phyloP scores from a whole-genome alignment of 306 rosid species.

The Vigna mungo region DNA sequence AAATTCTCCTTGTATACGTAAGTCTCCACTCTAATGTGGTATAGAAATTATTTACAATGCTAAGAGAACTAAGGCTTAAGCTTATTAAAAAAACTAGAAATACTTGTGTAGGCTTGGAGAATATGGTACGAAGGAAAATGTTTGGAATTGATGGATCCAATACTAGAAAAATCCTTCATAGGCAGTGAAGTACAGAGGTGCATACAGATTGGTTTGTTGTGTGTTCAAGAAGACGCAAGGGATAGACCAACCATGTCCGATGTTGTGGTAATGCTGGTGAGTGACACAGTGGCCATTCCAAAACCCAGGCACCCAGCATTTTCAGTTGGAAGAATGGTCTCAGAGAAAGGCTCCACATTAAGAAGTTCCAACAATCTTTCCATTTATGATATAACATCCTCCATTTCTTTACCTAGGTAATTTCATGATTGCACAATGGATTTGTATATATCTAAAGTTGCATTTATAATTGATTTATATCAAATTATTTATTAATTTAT shows the following conservation, averaged over 20 bases:
- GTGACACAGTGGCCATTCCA: slow-evolving; percentile 49
- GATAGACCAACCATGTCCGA: slow-evolving; percentile 57
- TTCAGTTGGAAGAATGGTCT: slow-evolving; percentile 31
- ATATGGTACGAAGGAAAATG: slow-evolving; percentile 54
- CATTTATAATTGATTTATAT: not conserved
- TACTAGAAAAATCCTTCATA: not conserved
- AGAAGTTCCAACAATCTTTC: slow-evolving; percentile 33
- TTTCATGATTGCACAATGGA: not conserved
- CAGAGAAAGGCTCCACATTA: not conserved
- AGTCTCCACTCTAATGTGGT: not conserved
- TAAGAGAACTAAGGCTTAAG: not conserved
- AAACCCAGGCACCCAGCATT: slow-evolving; percentile 52
- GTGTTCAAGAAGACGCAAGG: slow-evolving; percentile 51
- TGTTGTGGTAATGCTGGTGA: slow-evolving; percentile 50
- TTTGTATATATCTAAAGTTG: not conserved
- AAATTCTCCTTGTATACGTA: slow-evolving; percentile 18
- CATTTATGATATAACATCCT: slow-evolving; percentile 16
- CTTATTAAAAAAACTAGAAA: not conserved
- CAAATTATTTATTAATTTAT: too few species aligned
- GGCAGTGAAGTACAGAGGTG: not conserved
- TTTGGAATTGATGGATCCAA: slow-evolving; percentile 36
- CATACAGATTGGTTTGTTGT: not conserved
- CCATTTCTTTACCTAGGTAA: slow-evolving; percentile 21
- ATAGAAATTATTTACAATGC: not conserved
- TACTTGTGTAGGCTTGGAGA: slow-evolving; percentile 54